Conservation (phyloP, 345 rosid species). For the Brassica cretica region DNA sequence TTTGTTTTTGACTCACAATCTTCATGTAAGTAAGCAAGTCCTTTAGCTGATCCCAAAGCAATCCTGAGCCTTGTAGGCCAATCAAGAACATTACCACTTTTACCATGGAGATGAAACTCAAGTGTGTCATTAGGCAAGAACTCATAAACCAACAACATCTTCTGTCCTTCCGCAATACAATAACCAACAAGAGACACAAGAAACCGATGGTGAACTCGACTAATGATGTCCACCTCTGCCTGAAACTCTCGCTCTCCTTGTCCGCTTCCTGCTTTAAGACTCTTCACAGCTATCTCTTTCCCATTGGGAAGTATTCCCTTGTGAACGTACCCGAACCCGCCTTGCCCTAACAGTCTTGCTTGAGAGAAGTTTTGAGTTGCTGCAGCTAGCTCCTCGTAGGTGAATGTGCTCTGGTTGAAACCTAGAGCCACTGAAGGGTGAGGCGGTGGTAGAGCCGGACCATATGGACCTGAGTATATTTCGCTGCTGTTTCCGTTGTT, state of each 20-base stretch:
- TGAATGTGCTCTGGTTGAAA: constrained; percentile 60
- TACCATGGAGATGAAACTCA: constrained; percentile 73
- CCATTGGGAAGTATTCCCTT: constrained; percentile 74
- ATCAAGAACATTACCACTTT: constrained; percentile 61
- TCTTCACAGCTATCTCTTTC: constrained; percentile 85
- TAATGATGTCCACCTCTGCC: constrained; percentile 88
- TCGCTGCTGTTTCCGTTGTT: constrained; percentile 47
- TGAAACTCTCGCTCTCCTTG: constrained; percentile 82
- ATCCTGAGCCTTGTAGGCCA: constrained; percentile 78
- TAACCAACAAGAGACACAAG: constrained; percentile 90
- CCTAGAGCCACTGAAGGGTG: constrained; percentile 60
- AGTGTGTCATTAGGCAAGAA: constrained; percentile 71
- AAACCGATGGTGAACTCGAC: constrained; percentile 89
- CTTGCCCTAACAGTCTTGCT: constrained; percentile 67
- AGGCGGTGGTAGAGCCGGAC: constrained; percentile 60
- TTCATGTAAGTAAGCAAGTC: constrained; percentile 95
- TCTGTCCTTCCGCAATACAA: constrained; percentile 56
- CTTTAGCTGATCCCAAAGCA: constrained; percentile 90
- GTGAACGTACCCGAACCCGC: constrained; percentile 85
- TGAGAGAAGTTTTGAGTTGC: constrained; percentile 73
- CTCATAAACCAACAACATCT: constrained; percentile 67
- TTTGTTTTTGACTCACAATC: constrained; percentile 59
- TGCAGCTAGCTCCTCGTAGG: constrained; percentile 66
- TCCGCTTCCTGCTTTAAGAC: constrained; percentile 75
- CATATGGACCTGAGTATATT: constrained; percentile 52